These are phyloP conservation scores for Abrus precatorius DNA, from an alignment of 306 rosid species.

Conservation along the genomic window DNA sequence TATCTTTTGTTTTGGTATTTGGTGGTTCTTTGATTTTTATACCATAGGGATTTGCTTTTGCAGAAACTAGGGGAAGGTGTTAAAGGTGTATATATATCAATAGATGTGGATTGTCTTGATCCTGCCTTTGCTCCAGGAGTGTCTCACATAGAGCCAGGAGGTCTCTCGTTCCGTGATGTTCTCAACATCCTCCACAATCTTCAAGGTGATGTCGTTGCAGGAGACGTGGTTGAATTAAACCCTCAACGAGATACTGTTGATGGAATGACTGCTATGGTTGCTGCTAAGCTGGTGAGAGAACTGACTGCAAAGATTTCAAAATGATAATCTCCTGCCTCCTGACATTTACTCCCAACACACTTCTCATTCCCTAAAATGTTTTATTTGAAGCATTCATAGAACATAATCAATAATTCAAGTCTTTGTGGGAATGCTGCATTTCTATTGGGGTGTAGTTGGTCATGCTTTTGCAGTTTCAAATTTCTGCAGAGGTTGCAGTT, in stretches of 20 bases:
- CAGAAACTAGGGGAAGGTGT: constrained; percentile 98
- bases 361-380: neutral
- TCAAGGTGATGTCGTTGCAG: constrained; percentile 84
- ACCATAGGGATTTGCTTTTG: constrained; percentile 37
- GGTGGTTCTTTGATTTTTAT: constrained; percentile 2
- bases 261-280: constrained; percentile 99
- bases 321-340: constrained; percentile 42
- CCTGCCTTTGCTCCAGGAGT: constrained; percentile 99
- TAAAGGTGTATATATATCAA: constrained; percentile 90
- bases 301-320: constrained; percentile 86
- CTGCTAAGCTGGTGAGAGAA: constrained; percentile 95
- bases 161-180: constrained; percentile 89
- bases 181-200: constrained; percentile 94
- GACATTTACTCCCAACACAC: neutral
- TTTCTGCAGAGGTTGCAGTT: neutral
- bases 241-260: constrained; percentile 96
- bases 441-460: neutral
- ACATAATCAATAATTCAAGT: too few relatives aligned
- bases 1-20: neutral
- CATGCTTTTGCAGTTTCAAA: neutral
- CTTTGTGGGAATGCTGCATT: too few relatives aligned
- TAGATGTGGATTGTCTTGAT: constrained; percentile 91
- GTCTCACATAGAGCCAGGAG: constrained; percentile 97
- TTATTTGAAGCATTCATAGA: neutral
- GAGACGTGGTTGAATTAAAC: constrained; percentile 90